These are phyloP conservation scores for Plectranthus barbatus DNA, from an alignment of 257 asterid species.

Conservation along the genomic window DNA sequence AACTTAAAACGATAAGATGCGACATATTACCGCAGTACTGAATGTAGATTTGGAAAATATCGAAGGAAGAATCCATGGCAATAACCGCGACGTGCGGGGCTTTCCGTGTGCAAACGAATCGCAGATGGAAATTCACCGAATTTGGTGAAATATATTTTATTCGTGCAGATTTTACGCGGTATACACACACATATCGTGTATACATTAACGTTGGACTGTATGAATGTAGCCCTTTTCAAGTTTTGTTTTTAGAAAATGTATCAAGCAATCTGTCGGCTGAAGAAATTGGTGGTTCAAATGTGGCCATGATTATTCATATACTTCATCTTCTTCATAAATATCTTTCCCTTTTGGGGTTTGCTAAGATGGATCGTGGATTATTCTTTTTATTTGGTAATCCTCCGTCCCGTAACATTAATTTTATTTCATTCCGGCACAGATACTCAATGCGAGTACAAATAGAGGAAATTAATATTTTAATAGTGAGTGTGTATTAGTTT, in stretches of 20 bases:
- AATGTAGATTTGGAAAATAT: constrained; percentile 50
- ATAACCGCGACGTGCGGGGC: constrained; percentile 19
- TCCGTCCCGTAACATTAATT: too few relatives aligned
- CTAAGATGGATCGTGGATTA: too few relatives aligned
- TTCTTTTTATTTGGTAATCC: too few relatives aligned
- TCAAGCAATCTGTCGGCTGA: constrained; percentile 1
- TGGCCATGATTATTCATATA: too few relatives aligned
- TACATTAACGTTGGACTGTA: neutral
- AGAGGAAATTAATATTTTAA: too few relatives aligned
- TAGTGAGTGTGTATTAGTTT: too few relatives aligned
- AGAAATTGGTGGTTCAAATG: neutral
- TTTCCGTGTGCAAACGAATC: constrained; percentile 32
- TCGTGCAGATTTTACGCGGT: constrained; percentile 10
- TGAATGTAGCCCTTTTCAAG: neutral
- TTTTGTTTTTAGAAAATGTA: neutral
- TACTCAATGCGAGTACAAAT: too few relatives aligned
- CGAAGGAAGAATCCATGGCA: constrained; percentile 56
- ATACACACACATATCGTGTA: neutral
- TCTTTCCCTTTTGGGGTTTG: too few relatives aligned
- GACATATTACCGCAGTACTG: constrained; percentile 57
- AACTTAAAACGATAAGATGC: neutral
- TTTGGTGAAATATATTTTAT: neutral
- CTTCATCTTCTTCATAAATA: too few relatives aligned
- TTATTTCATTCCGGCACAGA: too few relatives aligned
- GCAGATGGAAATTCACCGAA: constrained; percentile 12